These are phyloP conservation scores for Eimeria nieschulzi DNA, from an alignment of 169 alveolate genomes.

Conservation along the genomic window DNA sequence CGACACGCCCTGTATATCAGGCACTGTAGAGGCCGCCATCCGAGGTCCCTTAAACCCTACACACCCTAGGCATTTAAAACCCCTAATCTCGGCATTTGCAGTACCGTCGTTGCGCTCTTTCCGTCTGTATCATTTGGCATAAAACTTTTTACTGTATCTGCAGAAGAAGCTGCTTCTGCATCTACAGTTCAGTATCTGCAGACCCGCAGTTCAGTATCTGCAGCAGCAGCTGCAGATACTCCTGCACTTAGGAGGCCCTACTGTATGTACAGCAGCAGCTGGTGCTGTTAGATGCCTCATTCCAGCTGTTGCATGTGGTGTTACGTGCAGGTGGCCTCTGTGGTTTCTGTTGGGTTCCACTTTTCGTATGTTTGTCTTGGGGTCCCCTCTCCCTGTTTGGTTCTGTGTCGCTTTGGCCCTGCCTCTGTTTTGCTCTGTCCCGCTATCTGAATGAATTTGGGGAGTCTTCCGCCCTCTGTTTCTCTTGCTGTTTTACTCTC, in stretches of 20 bases:
- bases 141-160: too few relatives aligned
- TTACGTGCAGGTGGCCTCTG: slow-evolving; percentile 47
- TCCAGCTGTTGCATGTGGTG: background rate
- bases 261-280: background rate
- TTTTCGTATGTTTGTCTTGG: background rate
- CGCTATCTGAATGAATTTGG: background rate
- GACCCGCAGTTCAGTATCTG: too few relatives aligned
- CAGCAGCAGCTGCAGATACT: too few relatives aligned
- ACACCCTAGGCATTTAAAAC: background rate
- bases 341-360: background rate
- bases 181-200: too few relatives aligned
- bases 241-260: background rate
- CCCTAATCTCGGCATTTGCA: background rate
- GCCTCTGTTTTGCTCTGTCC: background rate
- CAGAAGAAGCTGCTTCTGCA: too few relatives aligned
- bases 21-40: too few relatives aligned
- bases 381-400: background rate
- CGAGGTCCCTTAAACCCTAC: too few relatives aligned
- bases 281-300: background rate
- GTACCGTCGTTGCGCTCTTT: too few relatives aligned
- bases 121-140: too few relatives aligned
- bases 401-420: background rate
- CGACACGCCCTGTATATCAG: too few relatives aligned
- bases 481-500: too few relatives aligned
- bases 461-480: background rate